These are phyloP conservation scores for Entoloma clypeatum DNA, from an alignment of 1,284 basidiomycete genomes.

Conservation along the genomic window DNA sequence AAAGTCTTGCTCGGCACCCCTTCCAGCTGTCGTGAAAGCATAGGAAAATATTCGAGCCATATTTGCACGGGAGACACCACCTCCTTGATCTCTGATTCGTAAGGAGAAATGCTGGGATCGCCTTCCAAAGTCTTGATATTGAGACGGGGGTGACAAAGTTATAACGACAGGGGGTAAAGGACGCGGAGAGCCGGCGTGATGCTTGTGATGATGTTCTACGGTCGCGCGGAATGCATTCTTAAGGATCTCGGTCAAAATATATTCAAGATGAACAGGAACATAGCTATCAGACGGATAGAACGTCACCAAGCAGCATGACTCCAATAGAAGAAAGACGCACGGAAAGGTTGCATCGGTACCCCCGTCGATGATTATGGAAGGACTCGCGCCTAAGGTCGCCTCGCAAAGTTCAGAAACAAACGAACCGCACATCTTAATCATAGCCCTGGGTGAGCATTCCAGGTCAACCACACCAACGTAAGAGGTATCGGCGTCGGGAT, in stretches of 20 bases:
- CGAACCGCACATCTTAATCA: constrained; percentile 75
- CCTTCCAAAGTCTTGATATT: constrained; percentile 28
- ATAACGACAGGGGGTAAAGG: constrained; percentile 63
- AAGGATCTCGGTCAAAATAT: constrained; percentile 81
- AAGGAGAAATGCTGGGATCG: constrained; percentile 61
- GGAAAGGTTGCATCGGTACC: constrained; percentile 68
- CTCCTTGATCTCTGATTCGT: constrained; percentile 82
- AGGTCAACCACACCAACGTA: constrained; percentile 69
- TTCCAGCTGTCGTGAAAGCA: constrained; percentile 83
- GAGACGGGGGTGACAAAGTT: constrained; percentile 63
- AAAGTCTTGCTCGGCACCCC: constrained; percentile 31
- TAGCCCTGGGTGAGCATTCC: constrained; percentile 62
- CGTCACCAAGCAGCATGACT: constrained; percentile 11
- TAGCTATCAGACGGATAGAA: constrained; percentile 48
- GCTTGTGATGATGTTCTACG: constrained; percentile 66
- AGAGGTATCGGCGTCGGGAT: constrained; percentile 29
- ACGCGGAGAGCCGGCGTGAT: constrained; percentile 28
- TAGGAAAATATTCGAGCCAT: constrained; percentile 84
- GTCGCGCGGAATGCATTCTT: constrained; percentile 92
- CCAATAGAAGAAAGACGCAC: constrained; percentile 43
- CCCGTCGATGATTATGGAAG: constrained; percentile 67
- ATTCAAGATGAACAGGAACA: constrained; percentile 86
- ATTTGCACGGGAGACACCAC: constrained; percentile 73
- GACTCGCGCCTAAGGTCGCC: constrained; percentile 77
- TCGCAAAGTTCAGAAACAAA: constrained; percentile 84